These are phyloP conservation scores for Pichia manshurica DNA, from an alignment of 805 yeast species.

Conservation along the genomic window DNA sequence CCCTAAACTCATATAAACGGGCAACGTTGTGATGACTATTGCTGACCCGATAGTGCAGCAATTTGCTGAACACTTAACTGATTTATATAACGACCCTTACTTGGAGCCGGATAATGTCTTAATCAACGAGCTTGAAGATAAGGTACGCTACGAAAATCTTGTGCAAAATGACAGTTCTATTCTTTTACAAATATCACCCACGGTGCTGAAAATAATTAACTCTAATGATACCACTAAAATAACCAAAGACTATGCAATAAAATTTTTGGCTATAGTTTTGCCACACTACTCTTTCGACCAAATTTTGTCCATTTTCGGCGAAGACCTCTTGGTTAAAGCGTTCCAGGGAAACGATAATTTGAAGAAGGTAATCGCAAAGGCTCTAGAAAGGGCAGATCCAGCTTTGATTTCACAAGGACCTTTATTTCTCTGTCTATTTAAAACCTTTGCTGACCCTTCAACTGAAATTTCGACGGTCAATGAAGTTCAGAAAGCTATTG, in stretches of 20 bases:
- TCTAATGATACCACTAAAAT: constrained; percentile 21
- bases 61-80: constrained; percentile 17
- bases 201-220: constrained; percentile 21
- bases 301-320: constrained; percentile 20
- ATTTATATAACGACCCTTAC: constrained; percentile 7
- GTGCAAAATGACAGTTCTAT: constrained; percentile 14
- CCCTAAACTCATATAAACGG: no score
- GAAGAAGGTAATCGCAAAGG: constrained; percentile 22
- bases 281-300: constrained; percentile 26
- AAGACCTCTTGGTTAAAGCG: constrained; percentile 27
- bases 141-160: constrained; percentile 16
- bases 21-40: constrained; percentile 5
- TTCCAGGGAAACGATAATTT: constrained; percentile 24
- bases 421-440: constrained; percentile 19
- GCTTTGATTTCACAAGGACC: constrained; percentile 21
- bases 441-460: constrained; percentile 18
- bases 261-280: constrained; percentile 25
- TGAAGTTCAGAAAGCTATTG: constrained; percentile 21
- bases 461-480: constrained; percentile 21
- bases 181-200: constrained; percentile 18
- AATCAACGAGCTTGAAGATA: constrained; percentile 16
- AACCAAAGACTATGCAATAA: constrained; percentile 17
- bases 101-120: constrained; percentile 15
- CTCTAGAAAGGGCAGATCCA: constrained; percentile 25
- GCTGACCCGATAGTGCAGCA: constrained; percentile 20